These are phyloP conservation scores for Blastobotrys persicus DNA, from an alignment of 1,139 yeast species.

Conservation along the genomic window DNA sequence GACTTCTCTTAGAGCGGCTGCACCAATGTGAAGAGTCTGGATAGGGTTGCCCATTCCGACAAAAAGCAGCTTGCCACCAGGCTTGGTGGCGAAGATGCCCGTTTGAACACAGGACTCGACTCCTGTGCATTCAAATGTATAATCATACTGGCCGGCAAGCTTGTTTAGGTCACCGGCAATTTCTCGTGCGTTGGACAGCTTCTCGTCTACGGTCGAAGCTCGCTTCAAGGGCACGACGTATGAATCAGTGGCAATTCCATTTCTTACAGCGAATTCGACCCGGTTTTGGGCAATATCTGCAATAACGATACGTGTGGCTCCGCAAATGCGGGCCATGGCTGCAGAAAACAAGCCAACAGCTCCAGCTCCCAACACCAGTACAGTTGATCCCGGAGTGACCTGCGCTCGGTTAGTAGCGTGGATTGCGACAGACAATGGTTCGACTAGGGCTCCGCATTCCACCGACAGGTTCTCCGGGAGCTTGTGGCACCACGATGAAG, in stretches of 20 bases:
- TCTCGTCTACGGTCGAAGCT: constrained; percentile 36
- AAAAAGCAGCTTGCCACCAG: constrained; percentile 68
- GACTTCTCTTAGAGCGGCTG: constrained; percentile 55
- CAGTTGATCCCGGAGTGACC: constrained; percentile 67
- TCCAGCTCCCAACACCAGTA: constrained; percentile 85
- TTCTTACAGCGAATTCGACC: constrained; percentile 22
- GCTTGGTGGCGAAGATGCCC: constrained; percentile 54
- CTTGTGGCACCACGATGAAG: constrained; percentile 79
- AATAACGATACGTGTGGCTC: constrained; percentile 65
- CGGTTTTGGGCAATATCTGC: constrained; percentile 44
- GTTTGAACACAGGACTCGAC: constrained; percentile 61
- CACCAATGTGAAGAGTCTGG: constrained; percentile 47
- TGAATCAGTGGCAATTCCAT: constrained; percentile 35
- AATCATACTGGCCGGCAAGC: constrained; percentile 42
- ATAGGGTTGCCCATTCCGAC: constrained; percentile 57
- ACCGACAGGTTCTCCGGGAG: constrained; percentile 71
- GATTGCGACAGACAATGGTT: constrained; percentile 85
- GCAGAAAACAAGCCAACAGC: constrained; percentile 85
- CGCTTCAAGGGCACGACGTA: constrained; percentile 18
- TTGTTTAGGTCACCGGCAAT: constrained; percentile 55
- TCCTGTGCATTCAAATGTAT: constrained; percentile 69
- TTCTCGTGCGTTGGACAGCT: constrained; percentile 43
- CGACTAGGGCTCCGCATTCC: constrained; percentile 86
- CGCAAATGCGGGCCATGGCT: constrained; percentile 72
- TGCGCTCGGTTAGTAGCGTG: constrained; percentile 71